A percentile compares a stretch with the other conserved stretches of the same genome.
phyloP scores from a whole-genome alignment of 139 green algal genomes.

The Coelastrella sp. region DNA sequence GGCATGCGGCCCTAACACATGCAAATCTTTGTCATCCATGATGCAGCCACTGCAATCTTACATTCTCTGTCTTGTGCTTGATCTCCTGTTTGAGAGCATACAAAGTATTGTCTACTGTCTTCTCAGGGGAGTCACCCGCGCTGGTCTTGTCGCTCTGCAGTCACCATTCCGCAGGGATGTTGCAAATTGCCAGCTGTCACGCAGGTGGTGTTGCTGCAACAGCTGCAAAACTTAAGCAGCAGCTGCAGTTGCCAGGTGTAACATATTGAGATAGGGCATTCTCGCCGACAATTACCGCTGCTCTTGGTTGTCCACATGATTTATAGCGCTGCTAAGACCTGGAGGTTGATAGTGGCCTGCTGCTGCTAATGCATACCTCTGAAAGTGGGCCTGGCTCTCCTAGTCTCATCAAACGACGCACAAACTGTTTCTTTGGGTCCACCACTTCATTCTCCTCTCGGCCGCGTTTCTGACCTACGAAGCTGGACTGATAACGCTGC shows the following conservation, averaged over 20 bases:
- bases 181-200: no score
- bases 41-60: no score
- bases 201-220: neutral
- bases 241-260: neutral
- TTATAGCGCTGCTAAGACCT: no score
- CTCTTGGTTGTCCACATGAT: no score
- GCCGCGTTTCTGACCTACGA: slow-evolving; percentile 55
- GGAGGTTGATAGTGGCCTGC: no score
- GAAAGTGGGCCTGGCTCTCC: slow-evolving; percentile 52
- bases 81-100: slow-evolving; percentile 59
- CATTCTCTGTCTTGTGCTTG: slow-evolving; percentile 22
- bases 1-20: no score
- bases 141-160: slow-evolving; percentile 12
- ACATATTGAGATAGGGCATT: neutral
- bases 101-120: slow-evolving; percentile 54
- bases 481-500: slow-evolving; percentile 54
- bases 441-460: slow-evolving; percentile 46
- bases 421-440: slow-evolving; percentile 53
- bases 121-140: slow-evolving; percentile 33
- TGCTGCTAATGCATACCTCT: neutral
- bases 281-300: no score
- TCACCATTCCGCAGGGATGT: neutral
- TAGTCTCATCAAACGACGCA: slow-evolving; percentile 52
- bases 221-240: neutral
- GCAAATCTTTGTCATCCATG: no score